phyloP scores from a whole-genome alignment of 805 yeast genomes.

The Zygosaccharomyces siamensis region DNA sequence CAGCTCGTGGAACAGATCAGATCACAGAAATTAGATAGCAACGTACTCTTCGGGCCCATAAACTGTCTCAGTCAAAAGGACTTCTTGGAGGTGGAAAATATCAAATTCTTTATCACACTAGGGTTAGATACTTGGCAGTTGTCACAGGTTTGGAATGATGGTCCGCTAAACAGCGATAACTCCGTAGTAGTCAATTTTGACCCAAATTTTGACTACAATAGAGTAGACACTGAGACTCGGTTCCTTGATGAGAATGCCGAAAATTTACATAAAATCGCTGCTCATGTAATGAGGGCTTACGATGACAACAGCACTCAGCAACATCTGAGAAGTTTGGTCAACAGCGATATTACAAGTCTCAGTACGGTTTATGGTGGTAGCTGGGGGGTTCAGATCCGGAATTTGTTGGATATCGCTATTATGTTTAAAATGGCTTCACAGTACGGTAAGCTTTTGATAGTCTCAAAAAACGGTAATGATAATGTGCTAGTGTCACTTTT shows the following conservation, averaged over 20 bases:
- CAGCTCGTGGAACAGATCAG: slow-evolving; percentile 16
- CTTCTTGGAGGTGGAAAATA: slow-evolving; percentile 37
- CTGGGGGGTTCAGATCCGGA: slow-evolving; percentile 21
- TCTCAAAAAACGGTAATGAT: slow-evolving; percentile 28
- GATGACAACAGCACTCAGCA: not conserved
- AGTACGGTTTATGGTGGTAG: slow-evolving; percentile 13
- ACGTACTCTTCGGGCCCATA: slow-evolving; percentile 46
- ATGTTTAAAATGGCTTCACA: slow-evolving; percentile 20
- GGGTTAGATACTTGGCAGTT: slow-evolving; percentile 34
- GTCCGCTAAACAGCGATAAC: slow-evolving; percentile 21
- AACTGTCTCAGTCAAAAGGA: slow-evolving; percentile 38
- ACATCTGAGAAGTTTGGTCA: slow-evolving; percentile 2
- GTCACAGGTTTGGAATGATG: slow-evolving; percentile 22
- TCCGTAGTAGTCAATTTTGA: slow-evolving; percentile 35
- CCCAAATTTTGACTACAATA: slow-evolving; percentile 20
- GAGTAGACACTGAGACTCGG: not conserved
- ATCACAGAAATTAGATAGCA: slow-evolving; percentile 41
- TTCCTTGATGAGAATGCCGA: not conserved
- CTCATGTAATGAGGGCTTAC: not conserved
- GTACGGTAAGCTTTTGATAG: slow-evolving; percentile 23
- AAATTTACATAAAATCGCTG: not conserved
- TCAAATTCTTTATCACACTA: slow-evolving; percentile 37
- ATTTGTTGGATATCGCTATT: slow-evolving; percentile 26
- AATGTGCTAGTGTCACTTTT: slow-evolving; percentile 25
- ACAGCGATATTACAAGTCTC: slow-evolving; percentile 1